Base-by-base conservation (phyloP, 768 basidiomycete genomes). In the Candolleomyces eurysporus region DNA sequence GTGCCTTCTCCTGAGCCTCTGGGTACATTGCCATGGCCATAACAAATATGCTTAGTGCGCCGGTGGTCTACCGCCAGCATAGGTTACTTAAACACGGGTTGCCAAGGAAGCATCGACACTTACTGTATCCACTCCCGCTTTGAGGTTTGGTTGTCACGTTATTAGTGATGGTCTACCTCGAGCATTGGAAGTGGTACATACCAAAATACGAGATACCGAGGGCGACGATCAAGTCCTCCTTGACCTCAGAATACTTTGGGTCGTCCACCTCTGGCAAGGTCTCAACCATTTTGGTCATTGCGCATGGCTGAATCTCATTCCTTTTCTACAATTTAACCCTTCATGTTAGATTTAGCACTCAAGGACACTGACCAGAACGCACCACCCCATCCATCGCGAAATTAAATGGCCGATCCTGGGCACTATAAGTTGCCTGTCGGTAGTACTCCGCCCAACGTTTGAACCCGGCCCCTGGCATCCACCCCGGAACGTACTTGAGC, bases 1-100 rank as follows among this genome's bases (percentile, higher is more conserved):
- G 67, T 21, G 67, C 67, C 46, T 64, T 67, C 32, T 30, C 31
- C 48, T 64, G 63, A 10, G 66, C 57, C 3, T 67, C 64, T 3
- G 67, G 67, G 32, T 60, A 52, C 14, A 55, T 30, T 0, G 60
- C 45, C 66, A 66, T 64, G 19, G 59, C 51, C 7, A 66, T 30
- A 9, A 64, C 19, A 19, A 66, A 61, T 0, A 46, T 36, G 14
- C 40, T 36, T 5, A 32, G 14, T 26, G n/a, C 16, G 31, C 17
- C 52, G 32, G 2, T 6, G 6, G 49, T 30, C 49, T 22, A 8
- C 19, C 30, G 19, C 21, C 13, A 53, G 2, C 10, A 31, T 26
- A 7, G n/a, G n/a, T 11, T 17, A 3, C 2, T 49, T 8, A 22
- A 19, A 13, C 43, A 19, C 14, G 43, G 43, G 4, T 13, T 14